Percentiles rank a stretch among this genome's conserved stretches.
phyloP scores from a whole-genome alignment of 805 yeast genomes.

The Millerozyma miso region DNA sequence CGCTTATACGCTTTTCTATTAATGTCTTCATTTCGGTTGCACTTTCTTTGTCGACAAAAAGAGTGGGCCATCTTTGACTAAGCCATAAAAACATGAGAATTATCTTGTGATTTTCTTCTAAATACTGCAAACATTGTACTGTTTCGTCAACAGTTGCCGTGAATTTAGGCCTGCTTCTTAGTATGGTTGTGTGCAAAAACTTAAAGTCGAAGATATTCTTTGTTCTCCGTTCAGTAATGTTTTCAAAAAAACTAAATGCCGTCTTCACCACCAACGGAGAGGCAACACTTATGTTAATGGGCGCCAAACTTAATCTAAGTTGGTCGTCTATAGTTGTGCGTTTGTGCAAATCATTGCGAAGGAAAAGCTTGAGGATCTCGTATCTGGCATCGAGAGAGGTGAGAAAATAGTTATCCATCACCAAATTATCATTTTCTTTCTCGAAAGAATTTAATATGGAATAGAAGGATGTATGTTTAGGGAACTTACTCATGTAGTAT shows the following conservation, averaged over 20 bases:
- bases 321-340: slow-evolving; percentile 50
- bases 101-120: slow-evolving; percentile 67
- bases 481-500: slow-evolving; percentile 58
- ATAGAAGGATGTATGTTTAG: slow-evolving; percentile 44
- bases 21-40: slow-evolving; percentile 66
- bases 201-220: slow-evolving; percentile 52
- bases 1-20: slow-evolving; percentile 59
- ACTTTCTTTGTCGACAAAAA: slow-evolving; percentile 70
- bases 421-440: slow-evolving; percentile 23
- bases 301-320: slow-evolving; percentile 56
- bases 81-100: slow-evolving; percentile 79
- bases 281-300: slow-evolving; percentile 36
- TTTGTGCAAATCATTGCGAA: slow-evolving; percentile 23
- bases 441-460: slow-evolving; percentile 48
- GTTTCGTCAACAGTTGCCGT: slow-evolving; percentile 16
- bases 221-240: slow-evolving; percentile 53
- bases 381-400: slow-evolving; percentile 36
- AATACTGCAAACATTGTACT: slow-evolving; percentile 19
- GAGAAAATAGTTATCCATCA: slow-evolving; percentile 26
- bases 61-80: slow-evolving; percentile 78
- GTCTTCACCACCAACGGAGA: slow-evolving; percentile 37
- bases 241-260: slow-evolving; percentile 45
- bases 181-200: slow-evolving; percentile 24
- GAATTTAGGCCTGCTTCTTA: slow-evolving; percentile 17
- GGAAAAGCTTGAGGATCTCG: slow-evolving; percentile 42